phyloP scores from a whole-genome alignment of 1,284 basidiomycete species.

The Trametes sp. region DNA sequence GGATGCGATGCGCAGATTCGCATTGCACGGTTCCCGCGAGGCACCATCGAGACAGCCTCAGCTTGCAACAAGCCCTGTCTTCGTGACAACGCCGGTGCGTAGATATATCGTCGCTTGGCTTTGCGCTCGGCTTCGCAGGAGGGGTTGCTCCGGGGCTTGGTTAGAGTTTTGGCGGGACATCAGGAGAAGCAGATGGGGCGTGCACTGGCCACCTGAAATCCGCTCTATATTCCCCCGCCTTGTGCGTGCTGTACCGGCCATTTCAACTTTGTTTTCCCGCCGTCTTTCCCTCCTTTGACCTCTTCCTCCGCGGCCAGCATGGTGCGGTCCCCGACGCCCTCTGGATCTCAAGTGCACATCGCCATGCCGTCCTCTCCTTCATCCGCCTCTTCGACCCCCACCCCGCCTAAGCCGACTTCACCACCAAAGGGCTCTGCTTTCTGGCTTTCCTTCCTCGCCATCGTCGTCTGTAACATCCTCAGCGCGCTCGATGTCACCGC shows the following conservation, averaged over 20 bases:
- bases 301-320: conserved; percentile 5
- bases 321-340: conserved; percentile 3
- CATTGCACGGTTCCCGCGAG: neutral
- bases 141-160: neutral
- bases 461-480: conserved; percentile 36
- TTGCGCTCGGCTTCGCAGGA: neutral
- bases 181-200: conserved; percentile 15
- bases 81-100: neutral
- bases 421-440: conserved; percentile 30
- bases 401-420: neutral
- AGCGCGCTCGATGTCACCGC: conserved; percentile 40
- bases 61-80: neutral
- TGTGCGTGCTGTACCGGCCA: neutral
- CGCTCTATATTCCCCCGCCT: conserved; percentile 5
- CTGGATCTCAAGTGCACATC: conserved; percentile 20
- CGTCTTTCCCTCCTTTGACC: neutral
- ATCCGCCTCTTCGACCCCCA: neutral
- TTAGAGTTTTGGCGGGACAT: conserved; percentile 7
- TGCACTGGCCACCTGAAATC: neutral
- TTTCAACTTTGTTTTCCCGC: conserved; percentile 9
- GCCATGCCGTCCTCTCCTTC: conserved; percentile 20
- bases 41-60: neutral
- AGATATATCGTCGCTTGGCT: neutral
- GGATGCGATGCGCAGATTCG: neutral
- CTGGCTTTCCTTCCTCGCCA: conserved; percentile 35